Conservation (phyloP, 1,284 basidiomycete genomes). For the Cryptococcus maquisensis region DNA sequence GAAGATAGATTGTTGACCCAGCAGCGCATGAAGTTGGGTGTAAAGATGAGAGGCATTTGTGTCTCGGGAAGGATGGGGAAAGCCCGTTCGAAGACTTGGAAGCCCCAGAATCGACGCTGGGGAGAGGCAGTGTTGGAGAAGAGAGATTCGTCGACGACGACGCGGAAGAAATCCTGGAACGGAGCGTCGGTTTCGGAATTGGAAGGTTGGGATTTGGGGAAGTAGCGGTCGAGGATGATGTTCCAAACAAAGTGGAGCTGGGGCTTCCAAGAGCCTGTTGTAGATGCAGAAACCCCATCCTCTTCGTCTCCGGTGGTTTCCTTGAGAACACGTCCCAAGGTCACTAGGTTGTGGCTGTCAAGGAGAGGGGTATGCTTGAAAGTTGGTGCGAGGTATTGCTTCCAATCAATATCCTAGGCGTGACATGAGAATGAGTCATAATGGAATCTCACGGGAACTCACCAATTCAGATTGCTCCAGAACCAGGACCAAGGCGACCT, state of each 20-base stretch:
- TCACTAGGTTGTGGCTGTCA: constrained; percentile 60
- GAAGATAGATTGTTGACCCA: constrained; percentile 95
- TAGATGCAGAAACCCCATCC: constrained; percentile 31
- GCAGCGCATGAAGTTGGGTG: constrained; percentile 90
- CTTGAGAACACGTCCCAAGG: constrained; percentile 71
- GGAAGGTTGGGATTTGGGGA: constrained; percentile 51
- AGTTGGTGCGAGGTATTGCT: constrained; percentile 61
- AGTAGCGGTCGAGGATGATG: constrained; percentile 69
- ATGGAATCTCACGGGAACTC: constrained; percentile 12
- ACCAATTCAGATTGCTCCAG: constrained; percentile 60
- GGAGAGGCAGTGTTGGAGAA: constrained; percentile 79
- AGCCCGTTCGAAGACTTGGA: constrained; percentile 82
- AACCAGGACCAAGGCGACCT: constrained; percentile 72
- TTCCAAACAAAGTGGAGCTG: constrained; percentile 92
- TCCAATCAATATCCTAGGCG: constrained; percentile 60
- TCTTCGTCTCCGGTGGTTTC: constrained; percentile 42
- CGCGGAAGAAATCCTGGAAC: constrained; percentile 84
- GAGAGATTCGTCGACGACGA: constrained; percentile 87
- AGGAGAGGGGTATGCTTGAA: constrained; percentile 73
- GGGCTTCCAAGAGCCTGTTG: constrained; percentile 73
- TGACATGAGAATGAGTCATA: background rate
- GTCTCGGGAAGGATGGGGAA: constrained; percentile 63
- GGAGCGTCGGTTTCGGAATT: constrained; percentile 51
- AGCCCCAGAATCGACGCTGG: constrained; percentile 93
- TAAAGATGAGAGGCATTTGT: constrained; percentile 82